A percentile compares a stretch with the other conserved stretches of the same genome.
These are phyloP conservation scores for Eutypella sp. DNA, from an alignment of 2,329 filamentous ascomycete species.

Conservation along the genomic window DNA sequence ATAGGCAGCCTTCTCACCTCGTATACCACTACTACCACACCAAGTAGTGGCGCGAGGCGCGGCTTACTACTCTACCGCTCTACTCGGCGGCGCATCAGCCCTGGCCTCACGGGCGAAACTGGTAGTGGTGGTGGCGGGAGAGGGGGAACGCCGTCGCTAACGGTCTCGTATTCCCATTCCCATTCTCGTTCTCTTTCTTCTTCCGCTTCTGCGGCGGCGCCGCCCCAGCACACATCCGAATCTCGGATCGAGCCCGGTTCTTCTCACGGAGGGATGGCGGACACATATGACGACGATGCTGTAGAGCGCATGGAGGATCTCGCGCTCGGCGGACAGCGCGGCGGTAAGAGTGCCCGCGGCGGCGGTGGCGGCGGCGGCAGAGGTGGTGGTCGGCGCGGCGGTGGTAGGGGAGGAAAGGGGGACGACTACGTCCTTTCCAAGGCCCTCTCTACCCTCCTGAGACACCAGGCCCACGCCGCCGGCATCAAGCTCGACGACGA, in stretches of 20 bases:
- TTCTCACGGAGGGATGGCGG: not conserved
- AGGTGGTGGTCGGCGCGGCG: constrained; percentile 25
- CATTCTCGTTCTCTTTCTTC: too few relatives aligned
- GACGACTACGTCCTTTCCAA: constrained; percentile 48
- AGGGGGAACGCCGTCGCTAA: not conserved
- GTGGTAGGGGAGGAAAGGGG: constrained; percentile 26
- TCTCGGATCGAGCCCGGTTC: too few relatives aligned
- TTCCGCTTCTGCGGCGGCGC: too few relatives aligned
- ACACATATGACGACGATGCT: constrained; percentile 8
- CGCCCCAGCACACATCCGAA: too few relatives aligned
- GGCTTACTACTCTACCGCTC: not conserved
- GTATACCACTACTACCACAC: too few relatives aligned
- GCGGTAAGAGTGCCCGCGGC: constrained; percentile 20
- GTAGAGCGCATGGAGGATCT: constrained; percentile 7
- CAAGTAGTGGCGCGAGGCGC: too few relatives aligned
- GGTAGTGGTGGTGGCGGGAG: not conserved
- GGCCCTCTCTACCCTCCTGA: constrained; percentile 48
- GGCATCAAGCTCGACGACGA: constrained; percentile 54
- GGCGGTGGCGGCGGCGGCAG: constrained; percentile 19
- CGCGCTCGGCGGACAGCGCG: constrained; percentile 11
- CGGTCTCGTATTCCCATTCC: too few relatives aligned
- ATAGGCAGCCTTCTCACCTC: too few relatives aligned
- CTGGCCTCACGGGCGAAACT: not conserved
- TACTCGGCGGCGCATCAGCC: too few relatives aligned
- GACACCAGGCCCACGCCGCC: constrained; percentile 53